These are phyloP conservation scores for Yamadazyma endophytica DNA, from an alignment of 805 yeast species.

Conservation along the genomic window DNA sequence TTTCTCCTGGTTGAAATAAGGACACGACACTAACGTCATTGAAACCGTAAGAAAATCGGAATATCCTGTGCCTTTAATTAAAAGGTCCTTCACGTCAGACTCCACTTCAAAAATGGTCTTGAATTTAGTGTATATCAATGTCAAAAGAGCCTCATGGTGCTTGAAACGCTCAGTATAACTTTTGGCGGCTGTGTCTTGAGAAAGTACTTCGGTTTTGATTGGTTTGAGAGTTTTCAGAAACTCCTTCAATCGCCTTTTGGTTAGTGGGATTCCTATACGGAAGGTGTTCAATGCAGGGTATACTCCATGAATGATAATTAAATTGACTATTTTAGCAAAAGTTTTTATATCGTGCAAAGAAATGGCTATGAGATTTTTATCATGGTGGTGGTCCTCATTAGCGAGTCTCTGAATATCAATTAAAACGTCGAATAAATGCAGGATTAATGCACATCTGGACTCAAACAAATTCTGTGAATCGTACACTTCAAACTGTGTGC, in stretches of 20 bases:
- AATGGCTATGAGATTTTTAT: slow-evolving; percentile 48
- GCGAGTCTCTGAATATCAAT: slow-evolving; percentile 36
- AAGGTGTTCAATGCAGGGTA: slow-evolving; percentile 54
- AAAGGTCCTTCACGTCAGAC: slow-evolving; percentile 49
- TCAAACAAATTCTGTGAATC: slow-evolving; percentile 1
- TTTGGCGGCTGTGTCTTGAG: slow-evolving; percentile 5
- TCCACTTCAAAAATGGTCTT: slow-evolving; percentile 29
- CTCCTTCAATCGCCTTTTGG: slow-evolving; percentile 51
- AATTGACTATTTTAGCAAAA: slow-evolving; percentile 58
- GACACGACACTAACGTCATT: slow-evolving; percentile 38
- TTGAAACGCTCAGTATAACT: slow-evolving; percentile 14
- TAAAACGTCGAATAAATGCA: slow-evolving; percentile 33
- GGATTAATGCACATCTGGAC: slow-evolving; percentile 17
- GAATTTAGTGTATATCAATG: slow-evolving; percentile 27
- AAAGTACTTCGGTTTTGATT: slow-evolving; percentile 17
- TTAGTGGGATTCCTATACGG: slow-evolving; percentile 62
- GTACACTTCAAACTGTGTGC: slow-evolving; percentile 4
- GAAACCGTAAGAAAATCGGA: slow-evolving; percentile 54
- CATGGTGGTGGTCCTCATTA: slow-evolving; percentile 15
- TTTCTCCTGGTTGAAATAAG: slow-evolving; percentile 17
- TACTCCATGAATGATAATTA: slow-evolving; percentile 67
- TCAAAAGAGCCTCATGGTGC: slow-evolving; percentile 17
- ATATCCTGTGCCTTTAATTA: slow-evolving; percentile 63
- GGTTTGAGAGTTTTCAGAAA: slow-evolving; percentile 31
- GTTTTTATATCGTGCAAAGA: slow-evolving; percentile 83